Base-by-base conservation (phyloP, 2,329 filamentous ascomycete genomes). In the Fusarium praegraminearum region DNA sequence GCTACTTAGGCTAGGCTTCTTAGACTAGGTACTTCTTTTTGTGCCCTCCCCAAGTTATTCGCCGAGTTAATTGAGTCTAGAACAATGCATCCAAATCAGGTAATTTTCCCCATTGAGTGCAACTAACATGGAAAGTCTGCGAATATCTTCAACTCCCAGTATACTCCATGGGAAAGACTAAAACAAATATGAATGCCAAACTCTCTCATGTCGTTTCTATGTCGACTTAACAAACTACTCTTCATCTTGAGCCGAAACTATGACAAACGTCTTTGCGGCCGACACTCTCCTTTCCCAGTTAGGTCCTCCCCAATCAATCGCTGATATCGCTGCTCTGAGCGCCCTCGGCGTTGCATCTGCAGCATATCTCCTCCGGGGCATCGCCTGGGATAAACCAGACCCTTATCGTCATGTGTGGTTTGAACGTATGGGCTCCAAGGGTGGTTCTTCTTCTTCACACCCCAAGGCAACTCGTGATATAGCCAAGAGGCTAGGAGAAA, bases 341-440 rank as follows among this genome's bases (percentile, higher is more conserved):
- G 73, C 73, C 2, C 70, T 75, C 7, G 68, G 69, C 1, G 63
- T 71, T 10, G 58, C 69, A 13, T 72, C 68, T 4, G 74, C 66
- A 7, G 71, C 78, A 2, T 85, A 82, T 67, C 70, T 84, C 20
- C 78, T 83, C 4, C 77, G 78, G 5, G 82, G 82, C 4, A 77
- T 77, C 36, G 64, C 80, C 20, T 85, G 83, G 83, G 83, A 86
- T 55, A 82, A 78, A 43, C 81, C 83, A 11, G 84, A 87, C 65
- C 84, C 84, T 7, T 80, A 85, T 58, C 71, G 80, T 38, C 77
- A 85, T 67, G 76, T 85, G 26, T 83, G 79, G 72, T 87, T 81
- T 52, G 81, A 86, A 67, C 79, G 80, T 38, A 85, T 85, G 18
- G 85, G 85, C 64, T 66, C 63, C 2, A 67, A 60, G 30, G 61